phyloP scores from a whole-genome alignment of 805 yeast genomes.

The Starmerella apis region DNA sequence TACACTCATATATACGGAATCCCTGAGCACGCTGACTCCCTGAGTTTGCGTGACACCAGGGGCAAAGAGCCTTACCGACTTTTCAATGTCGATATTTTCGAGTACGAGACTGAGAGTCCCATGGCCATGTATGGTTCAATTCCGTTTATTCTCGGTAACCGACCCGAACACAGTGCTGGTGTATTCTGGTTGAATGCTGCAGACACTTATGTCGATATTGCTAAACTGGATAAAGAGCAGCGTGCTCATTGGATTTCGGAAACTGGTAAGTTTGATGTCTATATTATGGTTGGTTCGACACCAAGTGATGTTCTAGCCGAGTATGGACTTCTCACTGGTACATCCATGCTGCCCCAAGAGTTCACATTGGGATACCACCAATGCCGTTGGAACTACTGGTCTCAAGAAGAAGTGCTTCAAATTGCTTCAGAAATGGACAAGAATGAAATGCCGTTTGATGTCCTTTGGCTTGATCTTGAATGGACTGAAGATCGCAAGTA shows the following conservation, averaged over 20 bases:
- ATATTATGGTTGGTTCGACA: slow-evolving; percentile 50
- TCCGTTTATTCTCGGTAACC: slow-evolving; percentile 71
- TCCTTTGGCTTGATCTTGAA: slow-evolving; percentile 91
- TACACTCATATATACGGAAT: slow-evolving; percentile 73
- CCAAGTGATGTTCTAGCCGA: slow-evolving; percentile 48
- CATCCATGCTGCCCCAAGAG: slow-evolving; percentile 57
- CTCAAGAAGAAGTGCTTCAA: slow-evolving; percentile 70
- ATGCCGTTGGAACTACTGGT: slow-evolving; percentile 95
- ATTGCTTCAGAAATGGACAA: slow-evolving; percentile 63
- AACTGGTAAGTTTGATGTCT: slow-evolving; percentile 68
- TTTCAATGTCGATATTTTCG: slow-evolving; percentile 90
- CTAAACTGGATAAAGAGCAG: slow-evolving; percentile 30
- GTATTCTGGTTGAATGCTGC: slow-evolving; percentile 89
- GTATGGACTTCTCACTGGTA: slow-evolving; percentile 66
- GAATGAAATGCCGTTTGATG: slow-evolving; percentile 70
- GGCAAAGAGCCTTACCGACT: slow-evolving; percentile 68
- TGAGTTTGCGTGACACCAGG: slow-evolving; percentile 61
- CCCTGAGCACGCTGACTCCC: slow-evolving; percentile 87
- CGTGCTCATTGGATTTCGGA: slow-evolving; percentile 84
- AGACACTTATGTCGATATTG: slow-evolving; percentile 78
- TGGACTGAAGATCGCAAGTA: slow-evolving; percentile 79
- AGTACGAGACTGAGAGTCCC: slow-evolving; percentile 71
- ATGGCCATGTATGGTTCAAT: slow-evolving; percentile 93
- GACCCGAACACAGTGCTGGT: slow-evolving; percentile 46
- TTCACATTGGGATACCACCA: slow-evolving; percentile 88